phyloP scores from a whole-genome alignment of 169 alveolate species.

The Babesia divergens region DNA sequence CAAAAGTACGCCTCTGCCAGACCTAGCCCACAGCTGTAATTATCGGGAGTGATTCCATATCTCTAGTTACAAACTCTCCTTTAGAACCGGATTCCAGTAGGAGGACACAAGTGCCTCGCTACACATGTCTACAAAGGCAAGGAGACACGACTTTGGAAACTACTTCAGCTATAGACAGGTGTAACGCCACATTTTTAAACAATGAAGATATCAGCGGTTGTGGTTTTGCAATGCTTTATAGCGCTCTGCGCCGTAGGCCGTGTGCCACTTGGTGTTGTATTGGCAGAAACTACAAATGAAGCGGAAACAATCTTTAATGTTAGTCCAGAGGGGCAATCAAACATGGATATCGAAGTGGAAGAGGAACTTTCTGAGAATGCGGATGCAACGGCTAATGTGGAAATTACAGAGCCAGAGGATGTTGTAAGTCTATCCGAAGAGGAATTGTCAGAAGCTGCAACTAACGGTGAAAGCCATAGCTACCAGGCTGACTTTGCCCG shows the following conservation, averaged over 20 bases:
- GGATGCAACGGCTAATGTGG: not conserved
- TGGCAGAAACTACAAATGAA: not conserved
- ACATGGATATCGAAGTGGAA: not conserved
- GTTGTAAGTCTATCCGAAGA: constrained; percentile 35
- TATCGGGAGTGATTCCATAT: too few species aligned
- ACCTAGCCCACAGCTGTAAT: too few species aligned
- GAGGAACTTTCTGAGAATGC: not conserved
- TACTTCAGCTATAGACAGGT: not conserved
- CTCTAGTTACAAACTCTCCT: too few species aligned
- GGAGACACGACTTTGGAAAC: not conserved
- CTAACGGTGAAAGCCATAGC: constrained; percentile 72
- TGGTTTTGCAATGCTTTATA: not conserved
- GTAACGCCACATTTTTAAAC: not conserved
- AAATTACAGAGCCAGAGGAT: constrained; percentile 50
- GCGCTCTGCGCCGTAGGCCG: constrained; percentile 2
- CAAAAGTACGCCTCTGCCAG: too few species aligned
- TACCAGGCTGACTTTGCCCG: constrained; percentile 97
- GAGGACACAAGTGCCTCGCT: too few species aligned
- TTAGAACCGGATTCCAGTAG: too few species aligned
- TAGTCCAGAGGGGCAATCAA: not conserved
- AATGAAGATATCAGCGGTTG: not conserved
- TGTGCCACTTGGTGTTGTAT: not conserved
- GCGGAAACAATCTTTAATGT: not conserved
- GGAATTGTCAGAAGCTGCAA: constrained; percentile 44
- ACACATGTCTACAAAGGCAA: not conserved